Evolutionary conservation across 2,329 filamentous ascomycete species (phyloP), one percentile per base, ranked within the genome.

Genomic region (Orbilia oligospora): DNA sequence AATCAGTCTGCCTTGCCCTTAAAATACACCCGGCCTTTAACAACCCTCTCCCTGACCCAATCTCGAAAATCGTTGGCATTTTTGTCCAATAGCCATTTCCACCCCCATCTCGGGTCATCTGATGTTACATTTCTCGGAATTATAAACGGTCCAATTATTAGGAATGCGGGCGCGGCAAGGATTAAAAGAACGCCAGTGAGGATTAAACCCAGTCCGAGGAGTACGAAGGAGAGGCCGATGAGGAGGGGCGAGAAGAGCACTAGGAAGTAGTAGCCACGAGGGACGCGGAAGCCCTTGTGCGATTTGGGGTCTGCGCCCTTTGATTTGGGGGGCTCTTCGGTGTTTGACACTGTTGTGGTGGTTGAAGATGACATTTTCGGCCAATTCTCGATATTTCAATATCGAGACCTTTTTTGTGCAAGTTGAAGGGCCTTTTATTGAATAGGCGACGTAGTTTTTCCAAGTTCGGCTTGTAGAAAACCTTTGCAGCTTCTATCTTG

Each of bases 61-160:
- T 78, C 64, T 18, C 48, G 68, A 3, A 72, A 48, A 3, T 72
- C 75, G 8, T 46, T 65, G 9, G 63, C 63, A 18, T 78, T 78
- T 33, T 61, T 66, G 53, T 78, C 75, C 63, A 78, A 63, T 5
- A 78, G 24, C 61, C 61, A 72, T n/a, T 72, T 78, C 75, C 75
- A 78, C 5, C 75, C 75, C 75, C 75, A 78, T 18, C 9, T 71
- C 4, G 63, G 75, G 33, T 78, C 68, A 5, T 78, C 63, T 6
- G 75, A 44, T 5, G 75, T 72, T 14, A 78, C 75, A 36, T 72
- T 58, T 20, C 75, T 63, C n/a, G 75, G 75, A 10, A 78, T 68
- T 9, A 78, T 56, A 10, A 78, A 78, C 14, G 48, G 64, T 10
- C 68, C 75, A 20, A 78, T 22, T 18, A 78, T 78, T 5, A 78